A percentile compares a stretch with the other conserved stretches of the same genome.
These are phyloP conservation scores for Ceratobasidium papillatum DNA, from an alignment of 1,284 basidiomycete genomes.

Conservation along the genomic window DNA sequence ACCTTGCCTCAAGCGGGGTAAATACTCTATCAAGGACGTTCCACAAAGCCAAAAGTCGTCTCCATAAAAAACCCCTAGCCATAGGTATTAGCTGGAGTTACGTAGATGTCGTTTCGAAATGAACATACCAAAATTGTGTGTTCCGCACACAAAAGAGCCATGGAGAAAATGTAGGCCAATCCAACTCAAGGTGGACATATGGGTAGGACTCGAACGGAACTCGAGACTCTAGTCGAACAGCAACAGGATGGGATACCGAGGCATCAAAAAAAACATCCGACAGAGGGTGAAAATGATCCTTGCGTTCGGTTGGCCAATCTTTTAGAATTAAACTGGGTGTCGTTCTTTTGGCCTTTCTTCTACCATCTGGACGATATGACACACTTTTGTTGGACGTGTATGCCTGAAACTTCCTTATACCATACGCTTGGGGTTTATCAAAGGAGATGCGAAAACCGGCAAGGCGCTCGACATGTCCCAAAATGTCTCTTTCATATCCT, in stretches of 20 bases:
- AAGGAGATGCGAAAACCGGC: conserved; percentile 8
- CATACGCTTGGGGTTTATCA: background rate
- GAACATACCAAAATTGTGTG: conserved; percentile 3
- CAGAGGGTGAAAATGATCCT: background rate
- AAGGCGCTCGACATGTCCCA: background rate
- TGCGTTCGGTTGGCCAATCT: background rate
- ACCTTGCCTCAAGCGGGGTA: background rate
- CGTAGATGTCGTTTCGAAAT: background rate
- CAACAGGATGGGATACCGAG: background rate
- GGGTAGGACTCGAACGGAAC: background rate
- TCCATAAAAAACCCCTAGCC: background rate
- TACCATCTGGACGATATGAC: background rate
- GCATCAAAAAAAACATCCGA: background rate
- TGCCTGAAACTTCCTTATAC: background rate
- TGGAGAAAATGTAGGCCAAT: background rate
- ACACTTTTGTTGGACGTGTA: conserved; percentile 21
- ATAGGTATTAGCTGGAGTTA: too few relatives aligned
- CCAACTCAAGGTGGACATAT: background rate
- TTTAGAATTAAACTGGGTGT: background rate
- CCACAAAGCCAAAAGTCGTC: background rate
- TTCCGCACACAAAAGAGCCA: background rate
- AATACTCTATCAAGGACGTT: background rate
- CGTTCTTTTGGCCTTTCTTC: conserved; percentile 5
- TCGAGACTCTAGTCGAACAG: conserved; percentile 1
- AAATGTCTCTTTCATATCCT: conserved; percentile 11